These are phyloP conservation scores for Bothriochloa decipiens DNA, from an alignment of 176 grass and related monocot species.

Conservation along the genomic window DNA sequence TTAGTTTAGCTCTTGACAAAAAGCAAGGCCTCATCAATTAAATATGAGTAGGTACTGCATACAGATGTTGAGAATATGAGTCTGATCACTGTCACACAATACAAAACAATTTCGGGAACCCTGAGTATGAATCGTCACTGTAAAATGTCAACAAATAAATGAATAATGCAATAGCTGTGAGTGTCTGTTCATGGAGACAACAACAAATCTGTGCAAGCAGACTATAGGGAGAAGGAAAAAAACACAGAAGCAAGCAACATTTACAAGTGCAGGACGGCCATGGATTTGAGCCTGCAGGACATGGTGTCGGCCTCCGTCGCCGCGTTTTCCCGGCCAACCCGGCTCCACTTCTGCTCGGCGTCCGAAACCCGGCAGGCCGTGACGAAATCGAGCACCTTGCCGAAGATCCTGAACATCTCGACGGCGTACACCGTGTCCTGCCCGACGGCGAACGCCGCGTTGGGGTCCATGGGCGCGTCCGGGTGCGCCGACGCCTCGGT, in stretches of 20 bases:
- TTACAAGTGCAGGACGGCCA: constrained; percentile 65
- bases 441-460: constrained; percentile 56
- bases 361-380: constrained; percentile 62
- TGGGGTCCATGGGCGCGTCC: constrained; percentile 94
- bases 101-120: not conserved
- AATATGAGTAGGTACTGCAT: not conserved
- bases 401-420: constrained; percentile 97
- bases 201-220: constrained; percentile 19
- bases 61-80: not conserved
- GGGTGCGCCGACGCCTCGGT: constrained; percentile 69
- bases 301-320: constrained; percentile 65
- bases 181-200: constrained; percentile 4
- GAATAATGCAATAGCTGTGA: constrained; percentile 24
- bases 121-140: constrained; percentile 8
- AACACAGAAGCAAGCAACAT: not conserved
- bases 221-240: not conserved
- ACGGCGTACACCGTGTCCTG: constrained; percentile 62
- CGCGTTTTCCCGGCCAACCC: constrained; percentile 61
- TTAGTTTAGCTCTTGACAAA: constrained; percentile 3
- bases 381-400: constrained; percentile 86
- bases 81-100: not conserved
- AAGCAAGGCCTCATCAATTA: not conserved
- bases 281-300: constrained; percentile 77
- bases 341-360: constrained; percentile 56
- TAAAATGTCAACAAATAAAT: constrained; percentile 24